Evolutionary conservation across 371 early-diverging fungal genomes (phyloP).

Genomic region (Circinella minor): DNA sequence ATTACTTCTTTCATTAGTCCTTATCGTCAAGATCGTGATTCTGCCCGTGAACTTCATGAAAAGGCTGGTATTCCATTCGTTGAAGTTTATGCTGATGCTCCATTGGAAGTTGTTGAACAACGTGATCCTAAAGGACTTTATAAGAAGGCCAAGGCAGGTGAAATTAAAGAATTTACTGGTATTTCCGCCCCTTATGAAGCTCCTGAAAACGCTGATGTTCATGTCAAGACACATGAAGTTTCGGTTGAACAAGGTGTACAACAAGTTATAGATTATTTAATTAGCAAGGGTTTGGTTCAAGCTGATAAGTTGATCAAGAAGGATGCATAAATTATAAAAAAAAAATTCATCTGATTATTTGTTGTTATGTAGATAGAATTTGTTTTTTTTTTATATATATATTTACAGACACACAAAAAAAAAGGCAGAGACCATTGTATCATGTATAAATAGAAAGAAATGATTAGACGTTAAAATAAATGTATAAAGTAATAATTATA

Average conservation of each 20-base stretch:
- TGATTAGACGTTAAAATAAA: too few species aligned
- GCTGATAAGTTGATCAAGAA: conserved; percentile 27
- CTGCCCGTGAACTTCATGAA: conserved; percentile 80
- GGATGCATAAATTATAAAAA: background rate
- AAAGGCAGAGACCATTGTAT: too few species aligned
- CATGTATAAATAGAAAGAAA: too few species aligned
- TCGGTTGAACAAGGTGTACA: conserved; percentile 75
- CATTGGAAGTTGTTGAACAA: conserved; percentile 85
- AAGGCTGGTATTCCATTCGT: conserved; percentile 79
- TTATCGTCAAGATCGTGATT: conserved; percentile 81
- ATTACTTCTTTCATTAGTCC: conserved; percentile 94
- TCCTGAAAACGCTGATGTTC: conserved; percentile 84
- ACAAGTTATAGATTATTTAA: conserved; percentile 43
- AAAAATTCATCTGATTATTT: background rate
- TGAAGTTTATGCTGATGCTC: conserved; percentile 88
- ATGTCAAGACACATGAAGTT: conserved; percentile 76
- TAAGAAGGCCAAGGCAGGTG: conserved; percentile 92
- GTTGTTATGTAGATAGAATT: too few species aligned
- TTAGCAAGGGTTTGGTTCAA: conserved; percentile 33
- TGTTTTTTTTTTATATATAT: too few species aligned
- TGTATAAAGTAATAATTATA: too few species aligned
- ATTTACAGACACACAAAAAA: too few species aligned
- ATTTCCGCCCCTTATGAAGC: conserved; percentile 93
- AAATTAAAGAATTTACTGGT: conserved; percentile 94
- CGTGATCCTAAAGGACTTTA: conserved; percentile 96